Conservation (phyloP, 2,329 filamentous ascomycete genomes). For the Xylariaceae sp. region DNA sequence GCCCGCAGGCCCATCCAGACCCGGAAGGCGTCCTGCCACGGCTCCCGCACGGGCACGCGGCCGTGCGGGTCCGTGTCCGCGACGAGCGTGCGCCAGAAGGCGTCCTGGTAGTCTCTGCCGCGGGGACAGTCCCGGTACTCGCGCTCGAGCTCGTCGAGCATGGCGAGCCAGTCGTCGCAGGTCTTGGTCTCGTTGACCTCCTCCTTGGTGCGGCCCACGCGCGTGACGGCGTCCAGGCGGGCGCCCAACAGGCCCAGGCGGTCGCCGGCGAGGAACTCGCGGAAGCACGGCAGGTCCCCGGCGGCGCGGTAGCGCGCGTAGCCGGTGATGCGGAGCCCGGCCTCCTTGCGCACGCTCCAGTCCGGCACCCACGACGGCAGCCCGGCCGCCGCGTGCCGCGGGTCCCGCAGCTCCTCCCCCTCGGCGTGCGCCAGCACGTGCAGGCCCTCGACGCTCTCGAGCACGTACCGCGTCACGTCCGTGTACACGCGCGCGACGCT, state of each 20-base stretch:
- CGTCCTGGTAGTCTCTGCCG: constrained; percentile 9
- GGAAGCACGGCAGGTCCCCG: constrained; percentile 8
- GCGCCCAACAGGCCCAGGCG: constrained; percentile 7
- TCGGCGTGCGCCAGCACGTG: constrained; percentile 15
- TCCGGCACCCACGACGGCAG: constrained; percentile 14
- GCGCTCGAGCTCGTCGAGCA: constrained; percentile 9
- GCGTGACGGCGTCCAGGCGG: constrained; percentile 11
- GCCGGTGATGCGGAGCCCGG: constrained; percentile 14
- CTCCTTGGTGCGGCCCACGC: constrained; percentile 10
- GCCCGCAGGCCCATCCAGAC: constrained; percentile 11
- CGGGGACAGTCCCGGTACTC: constrained; percentile 10
- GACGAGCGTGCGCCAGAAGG: constrained; percentile 14
- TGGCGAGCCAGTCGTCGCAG: constrained; percentile 10
- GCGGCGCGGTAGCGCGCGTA: constrained; percentile 12
- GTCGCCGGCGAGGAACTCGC: constrained; percentile 1
- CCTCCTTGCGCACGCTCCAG: constrained; percentile 12
- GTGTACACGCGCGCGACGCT: constrained; percentile 9
- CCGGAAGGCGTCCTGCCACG: constrained; percentile 12
- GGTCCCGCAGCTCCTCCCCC: constrained; percentile 8
- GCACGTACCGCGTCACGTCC: constrained; percentile 9
- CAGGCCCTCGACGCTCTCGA: constrained; percentile 7
- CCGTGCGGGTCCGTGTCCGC: constrained; percentile 9
- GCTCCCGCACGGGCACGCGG: constrained; percentile 8
- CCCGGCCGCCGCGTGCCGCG: too few species aligned
- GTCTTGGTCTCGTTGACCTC: constrained; percentile 8